Evolutionary conservation across 2,329 filamentous ascomycete genomes (phyloP).

Genomic region (Phoma herbarum): DNA sequence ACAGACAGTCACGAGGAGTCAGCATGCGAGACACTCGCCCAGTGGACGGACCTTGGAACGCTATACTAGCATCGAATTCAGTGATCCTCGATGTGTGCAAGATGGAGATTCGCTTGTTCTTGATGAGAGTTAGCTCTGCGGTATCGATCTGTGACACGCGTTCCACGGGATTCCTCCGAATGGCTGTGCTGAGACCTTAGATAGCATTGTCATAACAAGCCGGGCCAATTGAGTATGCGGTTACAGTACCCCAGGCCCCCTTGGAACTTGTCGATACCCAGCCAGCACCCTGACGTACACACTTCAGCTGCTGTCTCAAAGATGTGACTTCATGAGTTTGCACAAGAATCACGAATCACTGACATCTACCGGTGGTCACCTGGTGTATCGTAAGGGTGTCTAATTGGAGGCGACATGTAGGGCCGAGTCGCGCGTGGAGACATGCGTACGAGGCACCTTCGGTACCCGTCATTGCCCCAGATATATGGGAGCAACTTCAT

Average conservation of each 20-base stretch:
- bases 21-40: neutral
- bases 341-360: neutral
- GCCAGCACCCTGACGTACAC: neutral
- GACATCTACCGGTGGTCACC: neutral
- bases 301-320: neutral
- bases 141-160: conserved; percentile 1
- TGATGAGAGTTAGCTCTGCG: neutral
- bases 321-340: conserved; percentile 2
- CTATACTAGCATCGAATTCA: conserved; percentile 1
- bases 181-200: neutral
- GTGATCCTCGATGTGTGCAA: conserved; percentile 3
- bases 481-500: neutral
- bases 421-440: conserved; percentile 1
- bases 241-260: neutral
- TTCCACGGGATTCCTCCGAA: neutral
- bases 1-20: neutral
- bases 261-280: neutral
- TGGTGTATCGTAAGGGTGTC: neutral
- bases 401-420: neutral
- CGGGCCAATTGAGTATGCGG: neutral
- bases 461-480: neutral
- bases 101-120: conserved; percentile 6
- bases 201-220: neutral
- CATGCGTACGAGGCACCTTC: neutral
- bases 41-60: neutral